Percentiles rank a stretch among this genome's conserved stretches.
phyloP scores from a whole-genome alignment of 2,329 filamentous ascomycete species.

The Arachnomyces sp. region DNA sequence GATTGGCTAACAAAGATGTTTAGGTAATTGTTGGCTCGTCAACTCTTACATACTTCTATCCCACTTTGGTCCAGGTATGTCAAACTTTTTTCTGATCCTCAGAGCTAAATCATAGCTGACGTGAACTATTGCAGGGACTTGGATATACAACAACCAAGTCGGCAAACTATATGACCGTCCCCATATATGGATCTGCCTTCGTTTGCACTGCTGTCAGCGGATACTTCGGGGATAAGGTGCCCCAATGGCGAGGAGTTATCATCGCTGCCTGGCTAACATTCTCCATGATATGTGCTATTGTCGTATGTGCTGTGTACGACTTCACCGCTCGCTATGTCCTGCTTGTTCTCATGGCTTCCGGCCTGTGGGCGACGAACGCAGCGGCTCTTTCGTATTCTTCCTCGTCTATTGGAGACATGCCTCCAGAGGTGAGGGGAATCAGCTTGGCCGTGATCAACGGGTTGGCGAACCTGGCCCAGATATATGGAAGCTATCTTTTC shows the following conservation, averaged over 20 bases:
- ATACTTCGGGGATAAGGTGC: slow-evolving; percentile 41
- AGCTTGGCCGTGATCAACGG: slow-evolving; percentile 46
- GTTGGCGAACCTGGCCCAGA: slow-evolving; percentile 47
- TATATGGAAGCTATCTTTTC: slow-evolving; percentile 49
- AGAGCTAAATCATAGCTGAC: slow-evolving; percentile 15
- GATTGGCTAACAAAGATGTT: neutral
- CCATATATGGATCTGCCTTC: slow-evolving; percentile 48
- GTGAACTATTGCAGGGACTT: slow-evolving; percentile 3
- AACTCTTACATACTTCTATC: slow-evolving; percentile 25
- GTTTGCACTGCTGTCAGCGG: slow-evolving; percentile 41
- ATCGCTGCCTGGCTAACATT: slow-evolving; percentile 42
- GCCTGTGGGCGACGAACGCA: slow-evolving; percentile 47
- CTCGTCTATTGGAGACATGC: slow-evolving; percentile 44
- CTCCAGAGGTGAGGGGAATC: slow-evolving; percentile 44
- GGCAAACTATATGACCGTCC: slow-evolving; percentile 30
- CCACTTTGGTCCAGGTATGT: slow-evolving; percentile 16
- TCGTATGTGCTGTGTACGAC: slow-evolving; percentile 40
- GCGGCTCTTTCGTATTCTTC: slow-evolving; percentile 45
- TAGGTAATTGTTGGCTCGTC: slow-evolving; percentile 31
- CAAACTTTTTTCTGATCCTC: too few relatives aligned
- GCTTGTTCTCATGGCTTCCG: slow-evolving; percentile 49
- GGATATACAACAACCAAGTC: slow-evolving; percentile 5
- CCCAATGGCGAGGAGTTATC: slow-evolving; percentile 40
- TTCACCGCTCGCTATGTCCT: slow-evolving; percentile 47
- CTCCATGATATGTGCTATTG: slow-evolving; percentile 31